Base-by-base conservation (phyloP, 768 basidiomycete species). In the Strobilomyces echinocephalus region DNA sequence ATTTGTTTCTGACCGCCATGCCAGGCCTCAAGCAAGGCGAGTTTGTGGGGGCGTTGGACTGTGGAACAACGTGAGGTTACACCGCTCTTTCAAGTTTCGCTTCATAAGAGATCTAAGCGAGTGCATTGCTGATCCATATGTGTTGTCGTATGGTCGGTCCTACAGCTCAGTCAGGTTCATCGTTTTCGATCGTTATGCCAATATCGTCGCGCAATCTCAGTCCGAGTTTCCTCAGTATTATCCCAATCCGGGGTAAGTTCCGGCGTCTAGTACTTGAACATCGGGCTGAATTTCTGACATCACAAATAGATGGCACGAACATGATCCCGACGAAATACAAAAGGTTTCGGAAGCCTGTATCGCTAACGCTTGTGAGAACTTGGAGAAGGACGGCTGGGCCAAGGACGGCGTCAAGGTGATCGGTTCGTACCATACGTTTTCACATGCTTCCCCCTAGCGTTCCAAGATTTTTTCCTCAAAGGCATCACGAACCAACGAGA, bases 401-500 rank as follows among this genome's bases (percentile, higher is more conserved):
- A 83, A 80, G 68, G 80, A 84, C 48, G 88, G 91, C 67, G 73
- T 99, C 69, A 95, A 93, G 74, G 88, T 89, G 57, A 91, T 99
- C 59, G 95, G 94, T 93, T 63, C 58, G 85, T 73, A 16, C 41
- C 15, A 9, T 4, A 15, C n/a, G 21, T 34, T 34, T 28, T 48
- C 20, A 9, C 18, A 28, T 8, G 16, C 30, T 20, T 24, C 9
- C 39, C 50, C 24, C 4, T 15, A 11, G 41, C 50, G 54, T 59
- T 44, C 54, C 39, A 49, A 8, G 28, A n/a, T n/a, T 24, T 40
- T 24, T 43, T 55, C 53, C 15, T 21, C 46, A 45, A 55, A 87
- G 88, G 95, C 24, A 91, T 98, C 72, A 97, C 95, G 39, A 99
- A 97, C 67, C 95, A 98, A 72, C 85, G 97, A 50, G 97, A 98